Evolutionary conservation across 371 early-diverging fungal genomes (phyloP), one percentile per base, ranked within the genome.

Genomic region (Funneliformis caledonium): DNA sequence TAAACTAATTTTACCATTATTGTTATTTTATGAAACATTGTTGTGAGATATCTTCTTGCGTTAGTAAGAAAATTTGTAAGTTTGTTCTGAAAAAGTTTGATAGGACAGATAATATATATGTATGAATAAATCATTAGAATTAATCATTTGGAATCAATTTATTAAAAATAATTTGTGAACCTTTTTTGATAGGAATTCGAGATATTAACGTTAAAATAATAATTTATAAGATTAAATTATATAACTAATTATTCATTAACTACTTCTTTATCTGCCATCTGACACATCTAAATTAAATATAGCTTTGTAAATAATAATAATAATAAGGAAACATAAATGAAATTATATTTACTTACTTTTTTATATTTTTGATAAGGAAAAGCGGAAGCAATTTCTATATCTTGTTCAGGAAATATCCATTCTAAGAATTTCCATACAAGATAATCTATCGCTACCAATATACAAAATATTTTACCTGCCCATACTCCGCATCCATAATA

Each of bases 401-500:
- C 79, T 48, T 89, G 88, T 31, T 84, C 80, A 12, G 98, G 98
- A 77, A 92, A 89, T n/a, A 96, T 62, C 89, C 92, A 93, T 81
- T 97, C 97, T 33, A 98, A 86, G 56, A 97, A 86, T 8, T 89
- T 87, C 85, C 92, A 92, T 19, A 98, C 83, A 72, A 97, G 82
- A 84, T 94, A 95, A 82, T 97, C 95, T 4, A 97, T 85, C 7
- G 96, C 96, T 42, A 96, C 92, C 37, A 97, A 89, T 87, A 97
- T 91, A 82, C 94, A 94, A 74, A 96, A 94, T 59, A 98, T 87
- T 85, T 96, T 96, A 6, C 99, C 99, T 0, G 97, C 97, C 81
- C 93, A 91, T n/a, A 94, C 81, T 1, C 99, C 99, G 80, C 97
- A 96, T 2, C 94, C 94, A 83, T 96, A 93, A 84, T 96, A 95